A percentile compares a stretch with the other conserved stretches of the same genome.
phyloP scores from a whole-genome alignment of 768 basidiomycete genomes.

The Boletus subparvulus region DNA sequence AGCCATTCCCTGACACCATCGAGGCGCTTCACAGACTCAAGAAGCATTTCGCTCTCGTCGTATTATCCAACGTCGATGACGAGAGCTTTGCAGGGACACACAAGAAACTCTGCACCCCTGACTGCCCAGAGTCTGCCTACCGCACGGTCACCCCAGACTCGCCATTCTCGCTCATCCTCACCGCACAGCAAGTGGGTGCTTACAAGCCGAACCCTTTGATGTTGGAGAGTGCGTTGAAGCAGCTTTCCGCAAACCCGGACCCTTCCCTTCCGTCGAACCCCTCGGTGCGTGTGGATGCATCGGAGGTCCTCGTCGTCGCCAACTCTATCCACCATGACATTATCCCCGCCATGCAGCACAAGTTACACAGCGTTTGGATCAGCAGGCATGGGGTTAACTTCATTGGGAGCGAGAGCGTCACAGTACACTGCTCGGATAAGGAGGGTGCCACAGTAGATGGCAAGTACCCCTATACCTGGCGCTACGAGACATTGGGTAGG shows the following conservation, averaged over 20 bases:
- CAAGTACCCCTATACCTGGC: slow-evolving; percentile 44
- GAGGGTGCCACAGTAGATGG: slow-evolving; percentile 16
- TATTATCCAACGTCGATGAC: slow-evolving; percentile 76
- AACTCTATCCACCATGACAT: slow-evolving; percentile 69
- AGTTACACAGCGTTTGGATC: slow-evolving; percentile 65
- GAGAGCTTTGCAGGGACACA: slow-evolving; percentile 62
- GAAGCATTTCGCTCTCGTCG: slow-evolving; percentile 63
- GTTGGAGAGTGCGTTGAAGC: slow-evolving; percentile 33
- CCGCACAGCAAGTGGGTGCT: slow-evolving; percentile 69
- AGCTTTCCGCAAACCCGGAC: slow-evolving; percentile 23
- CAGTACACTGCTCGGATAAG: slow-evolving; percentile 33
- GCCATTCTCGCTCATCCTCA: slow-evolving; percentile 64
- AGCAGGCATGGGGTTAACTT: slow-evolving; percentile 39
- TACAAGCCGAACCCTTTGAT: slow-evolving; percentile 63
- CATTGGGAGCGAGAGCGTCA: slow-evolving; percentile 36
- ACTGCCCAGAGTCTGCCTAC: slow-evolving; percentile 31
- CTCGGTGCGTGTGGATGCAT: slow-evolving; percentile 30
- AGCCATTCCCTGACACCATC: slow-evolving; percentile 64
- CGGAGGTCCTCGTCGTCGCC: slow-evolving; percentile 61
- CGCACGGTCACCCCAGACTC: slow-evolving; percentile 46
- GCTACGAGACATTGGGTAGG: slow-evolving; percentile 57
- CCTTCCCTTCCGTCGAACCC: slow-evolving; percentile 20
- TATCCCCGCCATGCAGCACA: slow-evolving; percentile 55
- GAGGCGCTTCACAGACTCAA: slow-evolving; percentile 59
- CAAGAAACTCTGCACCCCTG: slow-evolving; percentile 39